A percentile compares a stretch with the other conserved stretches of the same genome.
These are phyloP conservation scores for Trichoderma guizhouense DNA, from an alignment of 2,329 filamentous ascomycete species.

Conservation along the genomic window DNA sequence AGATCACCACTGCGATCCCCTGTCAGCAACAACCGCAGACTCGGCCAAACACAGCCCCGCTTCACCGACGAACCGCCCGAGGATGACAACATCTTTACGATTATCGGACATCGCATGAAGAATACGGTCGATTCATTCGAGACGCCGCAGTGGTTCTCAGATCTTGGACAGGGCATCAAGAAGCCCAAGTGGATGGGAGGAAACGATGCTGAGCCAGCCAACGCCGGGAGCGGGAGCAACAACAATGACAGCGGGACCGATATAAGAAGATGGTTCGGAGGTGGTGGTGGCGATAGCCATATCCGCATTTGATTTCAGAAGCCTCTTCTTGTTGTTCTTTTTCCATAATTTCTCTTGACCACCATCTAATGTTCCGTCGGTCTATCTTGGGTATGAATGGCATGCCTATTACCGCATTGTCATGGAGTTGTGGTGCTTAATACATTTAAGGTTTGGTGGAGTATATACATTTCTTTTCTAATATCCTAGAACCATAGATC, in stretches of 20 bases:
- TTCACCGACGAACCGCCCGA: slow-evolving; percentile 56
- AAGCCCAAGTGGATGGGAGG: slow-evolving; percentile 79
- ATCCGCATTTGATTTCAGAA: slow-evolving; percentile 22
- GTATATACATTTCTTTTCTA: neutral
- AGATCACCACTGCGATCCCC: slow-evolving; percentile 42
- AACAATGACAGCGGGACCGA: slow-evolving; percentile 43
- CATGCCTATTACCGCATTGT: neutral
- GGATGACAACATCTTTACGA: slow-evolving; percentile 79
- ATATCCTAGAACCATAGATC: slow-evolving; percentile 11
- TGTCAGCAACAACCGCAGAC: slow-evolving; percentile 26
- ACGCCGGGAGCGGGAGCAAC: slow-evolving; percentile 27
- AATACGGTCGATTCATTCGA: slow-evolving; percentile 88
- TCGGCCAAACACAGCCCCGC: slow-evolving; percentile 27
- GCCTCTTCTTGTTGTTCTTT: neutral
- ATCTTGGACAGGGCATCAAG: slow-evolving; percentile 65
- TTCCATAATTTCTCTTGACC: neutral
- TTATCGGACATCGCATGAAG: slow-evolving; percentile 78
- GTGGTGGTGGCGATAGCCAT: slow-evolving; percentile 17
- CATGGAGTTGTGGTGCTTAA: slow-evolving; percentile 12
- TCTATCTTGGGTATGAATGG: slow-evolving; percentile 3
- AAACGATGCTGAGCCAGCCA: slow-evolving; percentile 38
- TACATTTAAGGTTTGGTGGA: neutral
- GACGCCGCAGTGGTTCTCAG: slow-evolving; percentile 77
- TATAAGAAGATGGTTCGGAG: slow-evolving; percentile 55
- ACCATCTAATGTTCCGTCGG: neutral